These are phyloP conservation scores for Dioscorea dumetorum DNA, from an alignment of 106 monocot genomes.

Conservation along the genomic window DNA sequence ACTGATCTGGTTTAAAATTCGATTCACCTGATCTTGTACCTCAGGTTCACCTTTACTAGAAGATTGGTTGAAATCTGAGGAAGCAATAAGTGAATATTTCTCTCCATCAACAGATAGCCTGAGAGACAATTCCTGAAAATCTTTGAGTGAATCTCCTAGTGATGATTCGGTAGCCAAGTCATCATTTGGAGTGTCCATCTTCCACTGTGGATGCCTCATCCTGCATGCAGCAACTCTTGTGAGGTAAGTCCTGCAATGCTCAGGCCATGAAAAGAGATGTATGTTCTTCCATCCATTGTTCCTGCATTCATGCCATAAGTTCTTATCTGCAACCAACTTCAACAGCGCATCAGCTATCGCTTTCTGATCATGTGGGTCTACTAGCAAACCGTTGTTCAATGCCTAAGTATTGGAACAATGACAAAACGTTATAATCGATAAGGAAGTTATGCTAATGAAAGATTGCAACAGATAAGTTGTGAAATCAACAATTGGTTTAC, in stretches of 20 bases:
- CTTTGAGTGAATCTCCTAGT: conserved; percentile 73
- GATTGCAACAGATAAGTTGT: no score
- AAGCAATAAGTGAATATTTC: conserved; percentile 33
- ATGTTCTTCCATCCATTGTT: conserved; percentile 87
- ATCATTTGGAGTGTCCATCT: conserved; percentile 66
- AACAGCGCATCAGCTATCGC: conserved; percentile 86
- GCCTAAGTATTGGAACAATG: conserved; percentile 36
- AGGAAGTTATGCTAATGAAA: no score
- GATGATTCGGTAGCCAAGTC: conserved; percentile 41
- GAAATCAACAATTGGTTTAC: conserved; percentile 23
- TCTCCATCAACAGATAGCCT: conserved; percentile 74
- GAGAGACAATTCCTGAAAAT: conserved; percentile 81
- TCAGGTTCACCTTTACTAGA: conserved; percentile 23
- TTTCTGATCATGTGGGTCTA: conserved; percentile 86
- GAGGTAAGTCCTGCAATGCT: conserved; percentile 88
- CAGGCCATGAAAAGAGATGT: conserved; percentile 95
- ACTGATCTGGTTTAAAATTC: conserved; percentile 62
- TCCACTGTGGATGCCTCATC: conserved; percentile 92
- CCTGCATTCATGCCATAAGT: conserved; percentile 76
- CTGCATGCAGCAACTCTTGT: conserved; percentile 82
- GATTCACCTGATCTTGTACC: conserved; percentile 70
- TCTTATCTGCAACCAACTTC: conserved; percentile 89
- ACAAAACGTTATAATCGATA: not conserved
- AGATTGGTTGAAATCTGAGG: conserved; percentile 15
- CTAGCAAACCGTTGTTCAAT: conserved; percentile 85